Base-by-base conservation (phyloP, 2,329 filamentous ascomycete genomes). In the Didymella keratinophila region DNA sequence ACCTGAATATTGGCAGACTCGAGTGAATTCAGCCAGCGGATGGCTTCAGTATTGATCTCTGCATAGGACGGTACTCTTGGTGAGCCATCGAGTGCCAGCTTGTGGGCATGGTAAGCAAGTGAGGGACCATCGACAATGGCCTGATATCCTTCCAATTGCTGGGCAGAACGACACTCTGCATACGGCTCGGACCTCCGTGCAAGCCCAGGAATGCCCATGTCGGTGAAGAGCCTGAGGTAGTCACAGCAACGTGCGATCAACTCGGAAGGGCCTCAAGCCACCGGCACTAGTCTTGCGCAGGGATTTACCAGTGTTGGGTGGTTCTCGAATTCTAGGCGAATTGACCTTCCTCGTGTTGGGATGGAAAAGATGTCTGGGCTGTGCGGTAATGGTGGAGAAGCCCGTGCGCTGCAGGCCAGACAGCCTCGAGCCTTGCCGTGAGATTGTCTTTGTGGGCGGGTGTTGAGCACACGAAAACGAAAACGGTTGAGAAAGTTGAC, bases 91-190 rank as follows among this genome's bases (percentile, higher is more conserved):
- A 86, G 76, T 49, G 86, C 80, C 44, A 72, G 52, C 36, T 67
- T 71, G 60, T 90, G 87, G 39, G 93, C 80, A 73, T 91, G 85
- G 72, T 94, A 90, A 1, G 92, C 90, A 25, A 96, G 78, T 2
- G 87, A 88, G 4, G 93, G 92, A 0, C 92, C 93, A 72, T 97
- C 93, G 55, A 96, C 86, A 43, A 87, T 64, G 21, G 71, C 73
- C 3, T 60, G 55, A 44, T 69, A 72, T 12, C 69, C 71, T 44
- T 65, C 37, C 25, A 75, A 59, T 16, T 71, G 60, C 28, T 66
- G 43, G 21, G 60, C 49, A 10, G 65, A 64, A 55, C 60, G 69
- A 23, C 53, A 65, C 66, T 58, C 67, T 43, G 70, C 66, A 60
- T 74, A 75, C n/a, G 68, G 70, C 48, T 75, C 68, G 21, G 75